These are phyloP conservation scores for Trichoderma erinaceum DNA, from an alignment of 495 filamentous ascomycete genomes.

Conservation along the genomic window DNA sequence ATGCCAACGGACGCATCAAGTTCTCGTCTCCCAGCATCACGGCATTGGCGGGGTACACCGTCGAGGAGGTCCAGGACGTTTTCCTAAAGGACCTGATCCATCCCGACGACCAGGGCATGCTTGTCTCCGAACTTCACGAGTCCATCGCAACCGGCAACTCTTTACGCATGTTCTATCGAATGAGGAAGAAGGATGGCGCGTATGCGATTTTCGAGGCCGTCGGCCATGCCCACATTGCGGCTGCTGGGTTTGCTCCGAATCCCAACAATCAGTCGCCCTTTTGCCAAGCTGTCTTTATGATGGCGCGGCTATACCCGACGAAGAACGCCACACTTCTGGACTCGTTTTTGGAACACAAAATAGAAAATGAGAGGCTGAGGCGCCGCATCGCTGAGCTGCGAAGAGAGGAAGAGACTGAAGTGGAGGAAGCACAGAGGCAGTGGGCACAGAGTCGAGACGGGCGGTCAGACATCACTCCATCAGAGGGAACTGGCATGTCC, in stretches of 20 bases:
- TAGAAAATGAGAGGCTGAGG: slow-evolving; percentile 85
- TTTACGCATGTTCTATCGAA: slow-evolving; percentile 83
- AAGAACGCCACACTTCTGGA: slow-evolving; percentile 79
- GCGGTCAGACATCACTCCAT: slow-evolving; percentile 48
- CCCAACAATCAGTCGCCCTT: slow-evolving; percentile 56
- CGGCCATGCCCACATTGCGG: slow-evolving; percentile 83
- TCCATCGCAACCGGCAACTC: slow-evolving; percentile 75
- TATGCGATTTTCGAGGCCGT: slow-evolving; percentile 82
- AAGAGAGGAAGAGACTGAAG: slow-evolving; percentile 79
- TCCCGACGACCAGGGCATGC: slow-evolving; percentile 78
- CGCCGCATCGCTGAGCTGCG: slow-evolving; percentile 80
- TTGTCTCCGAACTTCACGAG: slow-evolving; percentile 85
- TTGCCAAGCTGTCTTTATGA: slow-evolving; percentile 89
- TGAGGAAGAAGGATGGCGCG: slow-evolving; percentile 66
- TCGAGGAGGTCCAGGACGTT: slow-evolving; percentile 62
- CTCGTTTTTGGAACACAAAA: slow-evolving; percentile 94
- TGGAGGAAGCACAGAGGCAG: slow-evolving; percentile 43
- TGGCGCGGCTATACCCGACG: slow-evolving; percentile 86
- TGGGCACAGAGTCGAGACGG: slow-evolving; percentile 50
- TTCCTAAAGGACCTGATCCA: slow-evolving; percentile 79
- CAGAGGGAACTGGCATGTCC: slow-evolving; percentile 37
- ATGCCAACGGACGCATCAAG: slow-evolving; percentile 71
- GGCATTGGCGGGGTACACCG: slow-evolving; percentile 68
- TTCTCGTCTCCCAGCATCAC: slow-evolving; percentile 79
- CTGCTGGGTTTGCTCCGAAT: slow-evolving; percentile 58